A percentile compares a stretch with the other conserved stretches of the same genome.
phyloP scores from a whole-genome alignment of 768 basidiomycete species.

The Leccinellum luteum region DNA sequence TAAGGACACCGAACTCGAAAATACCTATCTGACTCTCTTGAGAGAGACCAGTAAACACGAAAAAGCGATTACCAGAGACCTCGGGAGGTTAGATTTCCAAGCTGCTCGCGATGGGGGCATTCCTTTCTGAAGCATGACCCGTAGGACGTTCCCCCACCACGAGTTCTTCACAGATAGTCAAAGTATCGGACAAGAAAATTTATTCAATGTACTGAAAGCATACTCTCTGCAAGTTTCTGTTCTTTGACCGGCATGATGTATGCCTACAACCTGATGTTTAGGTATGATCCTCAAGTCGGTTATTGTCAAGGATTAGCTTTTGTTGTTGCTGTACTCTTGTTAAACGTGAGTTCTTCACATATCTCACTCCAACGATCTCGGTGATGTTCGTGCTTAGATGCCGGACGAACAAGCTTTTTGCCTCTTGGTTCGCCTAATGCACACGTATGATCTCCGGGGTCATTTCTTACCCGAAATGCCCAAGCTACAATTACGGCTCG shows the following conservation, averaged over 20 bases:
- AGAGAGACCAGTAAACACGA: conserved; percentile 88
- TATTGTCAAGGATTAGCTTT: conserved; percentile 98
- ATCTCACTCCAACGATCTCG: neutral
- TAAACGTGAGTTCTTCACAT: conserved; percentile 62
- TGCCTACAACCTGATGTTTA: conserved; percentile 25
- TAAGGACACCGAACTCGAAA: conserved; percentile 85
- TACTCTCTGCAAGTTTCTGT: conserved; percentile 74
- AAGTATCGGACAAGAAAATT: conserved; percentile 94
- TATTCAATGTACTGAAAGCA: conserved; percentile 97
- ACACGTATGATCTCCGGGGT: conserved; percentile 92
- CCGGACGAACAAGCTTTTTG: conserved; percentile 99
- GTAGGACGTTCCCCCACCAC: conserved; percentile 93
- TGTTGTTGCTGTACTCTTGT: conserved; percentile 86
- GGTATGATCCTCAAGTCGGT: conserved; percentile 90
- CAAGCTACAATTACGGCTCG: conserved; percentile 87
- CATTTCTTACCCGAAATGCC: conserved; percentile 99
- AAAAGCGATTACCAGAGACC: conserved; percentile 90
- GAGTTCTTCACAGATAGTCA: conserved; percentile 93
- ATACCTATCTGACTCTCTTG: conserved; percentile 73
- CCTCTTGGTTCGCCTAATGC: conserved; percentile 90
- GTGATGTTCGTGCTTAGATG: conserved; percentile 61
- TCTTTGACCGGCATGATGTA: neutral
- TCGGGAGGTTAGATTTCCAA: conserved; percentile 60
- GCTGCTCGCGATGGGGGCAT: neutral
- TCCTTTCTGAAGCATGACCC: conserved; percentile 11